These are phyloP conservation scores for Sphaerostilbella broomeana DNA, from an alignment of 2,329 filamentous ascomycete genomes.

Conservation along the genomic window DNA sequence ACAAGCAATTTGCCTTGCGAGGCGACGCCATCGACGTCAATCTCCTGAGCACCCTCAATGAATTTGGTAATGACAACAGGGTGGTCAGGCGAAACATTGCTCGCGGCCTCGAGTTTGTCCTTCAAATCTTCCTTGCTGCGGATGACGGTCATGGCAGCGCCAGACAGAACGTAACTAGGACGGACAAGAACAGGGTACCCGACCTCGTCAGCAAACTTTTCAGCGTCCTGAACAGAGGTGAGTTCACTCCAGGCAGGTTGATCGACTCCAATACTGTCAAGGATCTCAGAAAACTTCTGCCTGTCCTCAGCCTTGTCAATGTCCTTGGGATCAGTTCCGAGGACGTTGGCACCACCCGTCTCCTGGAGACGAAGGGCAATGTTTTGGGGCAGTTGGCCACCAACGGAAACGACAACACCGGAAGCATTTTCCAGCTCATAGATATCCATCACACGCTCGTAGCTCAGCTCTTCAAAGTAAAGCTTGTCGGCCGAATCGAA, in stretches of 20 bases:
- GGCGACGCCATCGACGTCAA: constrained; percentile 91
- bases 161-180: constrained; percentile 91
- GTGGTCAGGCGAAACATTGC: constrained; percentile 88
- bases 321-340: constrained; percentile 86
- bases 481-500: constrained; percentile 84
- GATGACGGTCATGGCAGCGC: constrained; percentile 98
- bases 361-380: constrained; percentile 93
- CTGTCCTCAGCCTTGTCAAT: constrained; percentile 98
- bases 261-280: constrained; percentile 94
- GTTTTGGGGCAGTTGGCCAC: constrained; percentile 94
- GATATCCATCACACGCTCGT: constrained; percentile 98
- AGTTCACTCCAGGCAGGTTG: constrained; percentile 98
- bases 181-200: constrained; percentile 93
- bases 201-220: constrained; percentile 76
- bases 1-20: constrained; percentile 79
- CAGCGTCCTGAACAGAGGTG: constrained; percentile 80
- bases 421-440: constrained; percentile 83
- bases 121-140: constrained; percentile 80
- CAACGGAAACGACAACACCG: constrained; percentile 91
- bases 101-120: constrained; percentile 88
- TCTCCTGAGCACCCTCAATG: constrained; percentile 93
- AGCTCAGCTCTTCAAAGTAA: constrained; percentile 95
- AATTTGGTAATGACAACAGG: constrained; percentile 98
- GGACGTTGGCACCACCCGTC: constrained; percentile 78
- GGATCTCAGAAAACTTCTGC: constrained; percentile 95